Percentiles rank a stretch among this genome's conserved stretches.
Conservation (phyloP, 352 stramenopile genomes). For the Globisporangium uncinulatum region DNA sequence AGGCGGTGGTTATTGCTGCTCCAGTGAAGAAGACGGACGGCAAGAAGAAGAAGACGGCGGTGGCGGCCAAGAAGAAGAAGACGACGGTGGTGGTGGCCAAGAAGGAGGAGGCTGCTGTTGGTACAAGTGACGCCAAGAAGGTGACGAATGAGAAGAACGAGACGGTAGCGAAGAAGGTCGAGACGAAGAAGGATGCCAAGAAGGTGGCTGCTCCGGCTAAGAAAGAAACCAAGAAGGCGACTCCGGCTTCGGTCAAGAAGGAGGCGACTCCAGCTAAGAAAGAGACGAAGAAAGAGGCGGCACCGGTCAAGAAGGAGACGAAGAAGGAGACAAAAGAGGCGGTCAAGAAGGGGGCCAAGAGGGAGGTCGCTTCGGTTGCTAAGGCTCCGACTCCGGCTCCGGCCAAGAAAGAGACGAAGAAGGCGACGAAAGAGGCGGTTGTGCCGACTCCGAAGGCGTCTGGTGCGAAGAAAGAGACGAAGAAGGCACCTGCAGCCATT, state of each 20-base stretch:
- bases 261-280: slow-evolving; percentile 6
- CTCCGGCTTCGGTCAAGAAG: background rate
- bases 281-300: slow-evolving; percentile 16
- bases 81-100: too few relatives aligned
- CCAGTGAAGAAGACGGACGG: slow-evolving; percentile 17
- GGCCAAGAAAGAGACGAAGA: slow-evolving; percentile 8
- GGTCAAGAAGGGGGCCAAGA: background rate
- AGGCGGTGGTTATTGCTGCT: background rate
- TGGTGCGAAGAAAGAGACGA: slow-evolving; percentile 16
- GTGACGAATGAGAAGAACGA: too few relatives aligned
- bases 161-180: too few relatives aligned
- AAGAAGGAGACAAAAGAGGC: slow-evolving; percentile 6
- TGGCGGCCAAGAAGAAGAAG: too few relatives aligned
- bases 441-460: background rate
- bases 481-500: background rate
- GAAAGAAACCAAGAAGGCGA: background rate
- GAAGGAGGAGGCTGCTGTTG: too few relatives aligned
- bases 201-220: background rate
- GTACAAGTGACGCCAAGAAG: too few relatives aligned
- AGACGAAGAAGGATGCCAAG: too few relatives aligned
- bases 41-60: slow-evolving; percentile 20
- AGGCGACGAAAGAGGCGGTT: slow-evolving; percentile 16
- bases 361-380: too few relatives aligned
- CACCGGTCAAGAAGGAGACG: slow-evolving; percentile 12
- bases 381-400: too few relatives aligned